phyloP scores from a whole-genome alignment of 1,284 basidiomycete species.

The Inonotus hispidus region DNA sequence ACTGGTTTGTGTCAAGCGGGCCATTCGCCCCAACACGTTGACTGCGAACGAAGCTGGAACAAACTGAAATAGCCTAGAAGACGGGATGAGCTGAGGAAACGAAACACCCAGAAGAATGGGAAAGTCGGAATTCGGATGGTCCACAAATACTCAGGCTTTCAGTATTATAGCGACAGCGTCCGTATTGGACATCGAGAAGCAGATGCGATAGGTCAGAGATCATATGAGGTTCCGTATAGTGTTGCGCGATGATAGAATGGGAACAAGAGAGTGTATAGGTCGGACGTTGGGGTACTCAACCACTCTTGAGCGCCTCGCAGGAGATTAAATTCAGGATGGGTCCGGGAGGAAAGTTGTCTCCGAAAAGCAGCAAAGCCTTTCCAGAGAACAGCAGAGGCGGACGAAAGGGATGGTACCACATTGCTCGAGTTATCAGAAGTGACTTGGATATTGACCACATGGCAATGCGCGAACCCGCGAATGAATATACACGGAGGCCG shows the following conservation, averaged over 20 bases:
- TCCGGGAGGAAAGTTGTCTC: too few relatives aligned
- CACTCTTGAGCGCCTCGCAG: not conserved
- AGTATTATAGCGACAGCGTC: not conserved
- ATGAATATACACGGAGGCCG: not conserved
- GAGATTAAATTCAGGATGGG: not conserved
- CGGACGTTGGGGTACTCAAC: not conserved
- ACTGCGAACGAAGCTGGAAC: too few relatives aligned
- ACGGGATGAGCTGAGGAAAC: too few relatives aligned
- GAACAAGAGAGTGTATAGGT: not conserved
- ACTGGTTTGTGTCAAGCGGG: too few relatives aligned
- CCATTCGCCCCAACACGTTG: too few relatives aligned
- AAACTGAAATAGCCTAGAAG: too few relatives aligned
- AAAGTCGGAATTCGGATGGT: not conserved
- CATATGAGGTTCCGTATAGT: not conserved
- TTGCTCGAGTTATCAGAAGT: not conserved
- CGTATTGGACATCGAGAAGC: not conserved
- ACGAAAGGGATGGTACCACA: not conserved
- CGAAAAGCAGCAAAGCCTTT: too few relatives aligned
- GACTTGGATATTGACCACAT: not conserved
- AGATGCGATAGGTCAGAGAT: not conserved
- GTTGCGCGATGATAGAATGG: not conserved
- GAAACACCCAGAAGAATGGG: too few relatives aligned
- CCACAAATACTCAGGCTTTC: not conserved
- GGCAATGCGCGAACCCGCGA: not conserved
- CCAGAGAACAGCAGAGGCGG: too few relatives aligned